These are phyloP conservation scores for Gossypium schwendimanii DNA, from an alignment of 441 rosid genomes.

Conservation along the genomic window DNA sequence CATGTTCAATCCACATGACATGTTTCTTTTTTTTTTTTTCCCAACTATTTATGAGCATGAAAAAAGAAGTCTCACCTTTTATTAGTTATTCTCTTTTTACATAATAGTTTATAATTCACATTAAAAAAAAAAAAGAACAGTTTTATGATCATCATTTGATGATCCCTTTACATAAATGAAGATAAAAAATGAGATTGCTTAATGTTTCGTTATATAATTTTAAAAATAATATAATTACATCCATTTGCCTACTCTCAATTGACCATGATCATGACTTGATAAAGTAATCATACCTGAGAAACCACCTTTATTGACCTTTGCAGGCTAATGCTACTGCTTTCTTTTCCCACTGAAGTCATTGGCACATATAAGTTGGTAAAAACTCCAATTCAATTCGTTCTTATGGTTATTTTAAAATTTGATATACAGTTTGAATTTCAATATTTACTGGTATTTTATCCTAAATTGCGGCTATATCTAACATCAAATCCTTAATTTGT, in stretches of 20 bases:
- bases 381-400: neutral
- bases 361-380: neutral
- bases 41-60: neutral
- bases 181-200: too few relatives aligned
- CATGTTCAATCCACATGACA: slow-evolving; percentile 3
- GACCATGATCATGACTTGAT: neutral
- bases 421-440: too few relatives aligned
- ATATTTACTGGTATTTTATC: too few relatives aligned
- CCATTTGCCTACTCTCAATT: neutral
- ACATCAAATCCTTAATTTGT: too few relatives aligned
- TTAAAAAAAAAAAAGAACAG: neutral
- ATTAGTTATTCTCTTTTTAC: neutral
- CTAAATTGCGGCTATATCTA: neutral
- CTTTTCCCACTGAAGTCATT: neutral
- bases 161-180: neutral
- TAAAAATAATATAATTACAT: too few relatives aligned
- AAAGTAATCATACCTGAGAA: neutral
- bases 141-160: neutral
- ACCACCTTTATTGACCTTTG: neutral
- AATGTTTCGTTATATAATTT: too few relatives aligned
- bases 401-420: too few relatives aligned
- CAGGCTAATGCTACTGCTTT: neutral
- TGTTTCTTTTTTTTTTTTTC: neutral
- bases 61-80: neutral
- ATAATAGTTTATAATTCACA: neutral